Evolutionary conservation across 208 protist species (phyloP).

Genomic region (Acanthamoeba royreba): DNA sequence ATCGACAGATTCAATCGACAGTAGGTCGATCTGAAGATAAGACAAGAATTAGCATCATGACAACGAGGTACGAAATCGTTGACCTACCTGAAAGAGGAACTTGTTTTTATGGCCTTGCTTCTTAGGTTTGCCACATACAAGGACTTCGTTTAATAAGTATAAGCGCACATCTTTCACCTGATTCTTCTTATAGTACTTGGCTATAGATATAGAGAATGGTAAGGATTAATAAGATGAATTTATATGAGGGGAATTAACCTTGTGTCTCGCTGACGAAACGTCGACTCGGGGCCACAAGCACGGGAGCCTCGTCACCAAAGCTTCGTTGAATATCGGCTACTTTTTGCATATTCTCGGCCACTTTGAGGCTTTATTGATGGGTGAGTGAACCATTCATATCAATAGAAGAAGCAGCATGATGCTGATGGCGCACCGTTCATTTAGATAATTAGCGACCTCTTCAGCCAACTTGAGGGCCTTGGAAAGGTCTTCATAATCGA

Average conservation of each 20-base stretch:
- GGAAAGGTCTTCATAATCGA: conserved; percentile 14
- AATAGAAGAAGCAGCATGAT: not conserved
- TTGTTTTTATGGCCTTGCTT: conserved; percentile 23
- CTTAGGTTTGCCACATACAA: not conserved
- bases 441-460: conserved; percentile 8
- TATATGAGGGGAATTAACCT: not conserved
- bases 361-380: not conserved
- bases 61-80: not conserved
- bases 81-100: conserved; percentile 21
- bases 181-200: not conserved
- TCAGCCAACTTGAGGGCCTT: not conserved
- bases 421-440: not conserved
- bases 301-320: not conserved
- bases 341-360: conserved; percentile 20
- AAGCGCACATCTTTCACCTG: not conserved
- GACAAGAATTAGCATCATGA: no score
- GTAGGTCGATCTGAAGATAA: not conserved
- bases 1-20: not conserved
- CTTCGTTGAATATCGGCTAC: not conserved
- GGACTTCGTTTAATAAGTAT: not conserved
- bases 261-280: not conserved
- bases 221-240: no score
- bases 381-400: no score
- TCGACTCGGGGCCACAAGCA: not conserved
- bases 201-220: not conserved